These are phyloP conservation scores for Penicillium freii DNA, from an alignment of 2,329 filamentous ascomycete genomes.

Conservation along the genomic window DNA sequence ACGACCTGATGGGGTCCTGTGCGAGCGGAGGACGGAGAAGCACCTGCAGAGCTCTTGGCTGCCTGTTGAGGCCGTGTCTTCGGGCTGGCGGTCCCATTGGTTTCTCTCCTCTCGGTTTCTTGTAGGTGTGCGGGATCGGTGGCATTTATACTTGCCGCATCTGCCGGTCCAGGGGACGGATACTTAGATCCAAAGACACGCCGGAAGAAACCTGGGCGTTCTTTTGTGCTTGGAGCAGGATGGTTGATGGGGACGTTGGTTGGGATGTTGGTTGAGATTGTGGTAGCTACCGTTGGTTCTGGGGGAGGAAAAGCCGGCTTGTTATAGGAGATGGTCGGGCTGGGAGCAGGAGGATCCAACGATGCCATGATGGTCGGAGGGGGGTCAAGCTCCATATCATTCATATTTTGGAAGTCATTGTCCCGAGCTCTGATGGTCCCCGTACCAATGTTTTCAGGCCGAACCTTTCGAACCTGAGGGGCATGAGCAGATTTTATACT, in stretches of 20 bases:
- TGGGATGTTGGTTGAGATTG: conserved; percentile 10
- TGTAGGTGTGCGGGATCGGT: conserved; percentile 24
- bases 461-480: conserved; percentile 36
- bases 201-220: conserved; percentile 85
- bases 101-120: conserved; percentile 29
- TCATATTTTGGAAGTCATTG: conserved; percentile 29
- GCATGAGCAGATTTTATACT: conserved; percentile 46
- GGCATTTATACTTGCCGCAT: conserved; percentile 14
- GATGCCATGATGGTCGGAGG: conserved; percentile 46
- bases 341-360: conserved; percentile 52
- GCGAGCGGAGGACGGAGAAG: conserved; percentile 24
- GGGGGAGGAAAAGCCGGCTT: conserved; percentile 46
- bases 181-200: conserved; percentile 79
- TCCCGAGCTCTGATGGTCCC: conserved; percentile 33
- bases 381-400: conserved; percentile 31
- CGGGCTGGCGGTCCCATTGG: conserved; percentile 16
- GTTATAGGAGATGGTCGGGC: conserved; percentile 53
- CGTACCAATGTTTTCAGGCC: conserved; percentile 42
- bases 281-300: conserved; percentile 37
- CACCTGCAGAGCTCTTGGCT: conserved; percentile 24
- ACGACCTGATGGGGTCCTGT: conserved; percentile 55
- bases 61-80: conserved; percentile 30
- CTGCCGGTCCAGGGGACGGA: conserved; percentile 31
- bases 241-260: background rate
- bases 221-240: conserved; percentile 50